These are phyloP conservation scores for Silene latifolia DNA, from an alignment of 148 eudicot genomes.

Conservation along the genomic window DNA sequence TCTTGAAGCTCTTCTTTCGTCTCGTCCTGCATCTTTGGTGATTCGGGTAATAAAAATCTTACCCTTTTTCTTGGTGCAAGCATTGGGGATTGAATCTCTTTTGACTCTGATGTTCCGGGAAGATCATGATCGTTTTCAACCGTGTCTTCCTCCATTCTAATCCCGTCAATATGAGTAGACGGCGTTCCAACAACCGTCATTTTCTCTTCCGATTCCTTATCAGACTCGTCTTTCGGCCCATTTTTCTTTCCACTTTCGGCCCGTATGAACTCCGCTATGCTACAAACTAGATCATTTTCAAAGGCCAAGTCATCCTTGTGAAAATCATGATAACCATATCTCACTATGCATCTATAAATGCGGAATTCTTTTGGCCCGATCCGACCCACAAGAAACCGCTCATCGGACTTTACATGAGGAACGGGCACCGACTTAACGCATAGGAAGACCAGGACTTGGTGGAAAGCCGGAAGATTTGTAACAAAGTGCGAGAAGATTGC, in stretches of 20 bases:
- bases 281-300: slow-evolving; percentile 73
- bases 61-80: slow-evolving; percentile 53
- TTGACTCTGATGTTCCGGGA: slow-evolving; percentile 41
- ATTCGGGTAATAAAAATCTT: slow-evolving; percentile 69
- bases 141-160: slow-evolving; percentile 39
- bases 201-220: slow-evolving; percentile 39
- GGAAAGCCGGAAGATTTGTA: slow-evolving; percentile 96
- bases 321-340: slow-evolving; percentile 82
- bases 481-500: slow-evolving; percentile 95
- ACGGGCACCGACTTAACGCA: slow-evolving; percentile 80
- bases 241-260: slow-evolving; percentile 30
- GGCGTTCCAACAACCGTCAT: slow-evolving; percentile 82
- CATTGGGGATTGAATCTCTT: slow-evolving; percentile 40
- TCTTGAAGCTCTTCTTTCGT: slow-evolving; percentile 64
- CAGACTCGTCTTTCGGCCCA: slow-evolving; percentile 18
- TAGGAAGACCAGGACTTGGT: slow-evolving; percentile 76
- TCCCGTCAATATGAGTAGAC: slow-evolving; percentile 47
- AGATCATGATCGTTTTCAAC: slow-evolving; percentile 12
- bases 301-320: slow-evolving; percentile 84
- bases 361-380: slow-evolving; percentile 77
- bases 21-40: slow-evolving; percentile 46
- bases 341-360: slow-evolving; percentile 53
- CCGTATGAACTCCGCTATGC: slow-evolving; percentile 80
- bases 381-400: slow-evolving; percentile 77
- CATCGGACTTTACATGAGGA: slow-evolving; percentile 75